phyloP scores from a whole-genome alignment of 805 yeast species.

The Cyberlindnera lachancei region DNA sequence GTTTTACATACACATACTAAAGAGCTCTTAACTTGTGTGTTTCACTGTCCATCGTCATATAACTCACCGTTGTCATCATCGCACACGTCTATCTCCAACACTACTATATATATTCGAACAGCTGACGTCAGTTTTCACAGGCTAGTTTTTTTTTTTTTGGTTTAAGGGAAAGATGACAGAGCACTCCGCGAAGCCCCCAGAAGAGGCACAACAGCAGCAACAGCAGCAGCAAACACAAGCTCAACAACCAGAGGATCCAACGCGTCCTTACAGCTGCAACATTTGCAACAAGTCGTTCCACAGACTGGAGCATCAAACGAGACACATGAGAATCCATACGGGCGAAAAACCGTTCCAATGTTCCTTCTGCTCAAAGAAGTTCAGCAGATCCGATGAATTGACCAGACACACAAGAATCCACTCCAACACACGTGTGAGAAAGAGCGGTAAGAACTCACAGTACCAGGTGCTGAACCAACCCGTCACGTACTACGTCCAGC shows the following conservation, averaged over 20 bases:
- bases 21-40: too few species aligned
- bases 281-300: conserved; percentile 82
- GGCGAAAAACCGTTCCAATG: conserved; percentile 91
- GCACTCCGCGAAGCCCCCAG: too few species aligned
- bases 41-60: too few species aligned
- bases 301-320: conserved; percentile 82
- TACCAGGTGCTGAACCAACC: conserved; percentile 18
- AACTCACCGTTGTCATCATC: too few species aligned
- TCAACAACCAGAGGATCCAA: conserved; percentile 13
- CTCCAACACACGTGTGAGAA: conserved; percentile 44
- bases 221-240: too few species aligned
- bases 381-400: conserved; percentile 76
- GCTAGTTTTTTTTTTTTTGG: neutral
- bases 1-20: too few species aligned
- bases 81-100: too few species aligned
- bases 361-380: conserved; percentile 69
- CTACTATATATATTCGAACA: too few species aligned
- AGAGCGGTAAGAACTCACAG: conserved; percentile 26
- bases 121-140: too few species aligned
- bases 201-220: too few species aligned
- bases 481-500: conserved; percentile 20
- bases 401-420: conserved; percentile 84
- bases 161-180: too few species aligned
- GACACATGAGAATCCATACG: conserved; percentile 88
- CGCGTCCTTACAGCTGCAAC: conserved; percentile 77